Conservation (phyloP, 345 rosid genomes). For the Syzygium jambos region DNA sequence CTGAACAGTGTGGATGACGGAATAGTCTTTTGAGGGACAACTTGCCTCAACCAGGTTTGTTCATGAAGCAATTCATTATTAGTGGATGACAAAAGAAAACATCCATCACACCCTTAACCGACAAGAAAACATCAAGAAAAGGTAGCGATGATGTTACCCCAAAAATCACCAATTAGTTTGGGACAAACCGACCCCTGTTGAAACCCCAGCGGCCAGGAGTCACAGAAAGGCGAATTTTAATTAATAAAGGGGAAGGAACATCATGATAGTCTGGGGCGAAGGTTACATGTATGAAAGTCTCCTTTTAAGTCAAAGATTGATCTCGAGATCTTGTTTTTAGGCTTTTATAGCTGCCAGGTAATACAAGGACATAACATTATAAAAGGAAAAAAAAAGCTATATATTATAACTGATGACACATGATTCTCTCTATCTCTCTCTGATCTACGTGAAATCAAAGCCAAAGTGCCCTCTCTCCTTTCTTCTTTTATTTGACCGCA, state of each 20-base stretch:
- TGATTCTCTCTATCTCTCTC: neutral
- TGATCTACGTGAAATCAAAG: conserved; percentile 12
- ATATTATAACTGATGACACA: neutral
- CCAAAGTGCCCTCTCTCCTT: conserved; percentile 6
- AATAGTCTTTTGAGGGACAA: neutral
- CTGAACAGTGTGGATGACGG: neutral
- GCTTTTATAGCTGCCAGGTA: neutral
- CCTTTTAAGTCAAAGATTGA: conserved; percentile 23
- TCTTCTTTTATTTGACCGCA: conserved; percentile 25
- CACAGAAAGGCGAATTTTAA: neutral
- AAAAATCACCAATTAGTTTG: neutral
- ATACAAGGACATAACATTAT: neutral
- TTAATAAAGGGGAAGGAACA: neutral
- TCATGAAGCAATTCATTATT: neutral
- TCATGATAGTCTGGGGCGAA: neutral
- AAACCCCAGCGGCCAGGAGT: conserved; percentile 18
- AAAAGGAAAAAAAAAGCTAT: neutral
- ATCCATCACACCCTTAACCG: neutral
- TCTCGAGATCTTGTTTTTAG: conserved; percentile 12
- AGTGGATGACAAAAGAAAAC: neutral
- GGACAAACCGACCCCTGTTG: neutral
- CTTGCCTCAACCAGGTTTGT: neutral
- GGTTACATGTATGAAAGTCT: conserved; percentile 10
- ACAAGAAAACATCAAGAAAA: neutral
- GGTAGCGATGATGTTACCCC: neutral